Base-by-base conservation (phyloP, 1,139 yeast genomes). In the Arxiozyma slooffiae region DNA sequence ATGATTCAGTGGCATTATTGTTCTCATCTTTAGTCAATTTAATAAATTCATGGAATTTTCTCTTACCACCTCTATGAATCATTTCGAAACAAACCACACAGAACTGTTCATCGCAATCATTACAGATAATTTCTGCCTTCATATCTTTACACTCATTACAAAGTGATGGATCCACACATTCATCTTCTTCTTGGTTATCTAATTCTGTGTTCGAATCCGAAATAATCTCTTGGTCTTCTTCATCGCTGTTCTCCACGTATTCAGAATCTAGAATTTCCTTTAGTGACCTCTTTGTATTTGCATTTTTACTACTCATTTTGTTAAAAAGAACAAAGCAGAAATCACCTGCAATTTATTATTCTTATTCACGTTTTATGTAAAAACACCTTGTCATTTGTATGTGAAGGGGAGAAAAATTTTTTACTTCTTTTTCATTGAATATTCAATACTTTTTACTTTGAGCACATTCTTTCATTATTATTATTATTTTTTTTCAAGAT, bases 141-240 rank as follows among this genome's bases (percentile, higher is more conserved):
- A 81, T 85, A 60, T 83, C 86, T 37, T 77, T 77, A 63, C 90
- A 83, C 57, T 82, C 89, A 16, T 79, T 71, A 64, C 90, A 82
- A 41, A 75, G 66, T 3, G 67, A 64, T 22, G 70, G 67, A 52
- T 71, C 71, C 1, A 52, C 47, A 7, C 57, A 64, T n/a, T 59
- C 60, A 1, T 55, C 56, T 2, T 55, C 60, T 4, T 47, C 52
- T 21, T 23, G 23, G 3, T 38, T 14, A 6, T 49, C 62, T 2
- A 50, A 46, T 14, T 50, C 56, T 7, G 56, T 64, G 16, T 59
- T 61, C 2, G 54, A 54, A 2, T 54, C 60, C 5, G 42, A 47
- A 8, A 9, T 20, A n/a, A 22, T 16, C 3, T 49, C 60, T 52
- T 56, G 11, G 11, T 50, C 53, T 26, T 54, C 60, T 22, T 58